Percentiles rank a stretch among this genome's conserved stretches.
Evolutionary conservation across 108 stramenopile genomes (phyloP).

Genomic region (Cylindrotheca fusiformis): DNA sequence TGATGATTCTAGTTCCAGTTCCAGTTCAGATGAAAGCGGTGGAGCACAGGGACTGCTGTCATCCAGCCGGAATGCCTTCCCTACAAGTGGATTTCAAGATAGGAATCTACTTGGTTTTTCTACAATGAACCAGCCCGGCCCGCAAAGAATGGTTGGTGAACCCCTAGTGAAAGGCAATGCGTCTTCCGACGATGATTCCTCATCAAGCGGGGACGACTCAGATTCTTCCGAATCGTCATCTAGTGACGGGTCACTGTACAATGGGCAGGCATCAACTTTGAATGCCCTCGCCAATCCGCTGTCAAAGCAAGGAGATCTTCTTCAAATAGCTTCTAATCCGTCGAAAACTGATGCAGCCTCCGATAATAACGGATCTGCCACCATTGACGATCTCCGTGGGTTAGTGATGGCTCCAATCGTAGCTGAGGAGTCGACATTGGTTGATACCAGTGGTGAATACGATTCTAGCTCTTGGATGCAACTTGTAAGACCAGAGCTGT

Average conservation of each 20-base stretch:
- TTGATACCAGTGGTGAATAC: slow-evolving; percentile 40
- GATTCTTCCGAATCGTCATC: slow-evolving; percentile 7
- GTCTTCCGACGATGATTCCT: slow-evolving; percentile 11
- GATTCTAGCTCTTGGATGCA: slow-evolving; percentile 63
- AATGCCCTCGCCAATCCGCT: neutral
- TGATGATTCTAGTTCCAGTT: slow-evolving; percentile 22
- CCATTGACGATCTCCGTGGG: slow-evolving; percentile 63
- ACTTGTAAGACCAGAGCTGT: slow-evolving; percentile 69
- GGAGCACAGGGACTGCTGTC: neutral
- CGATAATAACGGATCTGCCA: slow-evolving; percentile 2
- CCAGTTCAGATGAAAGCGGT: slow-evolving; percentile 12
- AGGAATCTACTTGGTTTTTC: neutral
- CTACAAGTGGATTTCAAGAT: neutral
- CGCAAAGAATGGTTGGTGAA: slow-evolving; percentile 1
- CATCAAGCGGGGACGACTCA: slow-evolving; percentile 5
- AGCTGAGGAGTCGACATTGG: slow-evolving; percentile 31
- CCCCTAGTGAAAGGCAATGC: slow-evolving; percentile 23
- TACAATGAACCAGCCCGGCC: neutral
- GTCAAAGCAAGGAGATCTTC: slow-evolving; percentile 16
- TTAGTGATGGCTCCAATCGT: slow-evolving; percentile 79
- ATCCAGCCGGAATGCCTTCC: neutral
- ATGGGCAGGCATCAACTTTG: slow-evolving; percentile 1
- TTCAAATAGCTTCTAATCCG: slow-evolving; percentile 12
- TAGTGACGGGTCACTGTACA: neutral
- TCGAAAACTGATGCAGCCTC: slow-evolving; percentile 9